These are phyloP conservation scores for Limnomonas spitsbergensis DNA, from an alignment of 139 green algal genomes.

Conservation along the genomic window DNA sequence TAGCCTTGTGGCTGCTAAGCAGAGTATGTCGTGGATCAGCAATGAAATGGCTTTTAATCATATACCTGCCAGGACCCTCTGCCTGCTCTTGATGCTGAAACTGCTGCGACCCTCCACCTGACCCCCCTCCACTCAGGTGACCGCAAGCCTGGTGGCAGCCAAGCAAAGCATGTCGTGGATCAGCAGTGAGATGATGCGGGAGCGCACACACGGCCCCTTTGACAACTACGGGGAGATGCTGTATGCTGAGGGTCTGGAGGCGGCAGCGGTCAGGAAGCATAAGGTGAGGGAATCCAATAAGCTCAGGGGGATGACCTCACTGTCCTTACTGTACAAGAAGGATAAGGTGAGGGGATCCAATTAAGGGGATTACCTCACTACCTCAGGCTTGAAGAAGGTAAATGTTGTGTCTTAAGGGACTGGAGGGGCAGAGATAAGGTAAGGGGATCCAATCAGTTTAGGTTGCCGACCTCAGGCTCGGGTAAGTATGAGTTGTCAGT, in stretches of 20 bases:
- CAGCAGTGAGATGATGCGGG: constrained; percentile 63
- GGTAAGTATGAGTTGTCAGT: no score
- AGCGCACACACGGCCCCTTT: constrained; percentile 54
- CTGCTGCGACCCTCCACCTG: neutral
- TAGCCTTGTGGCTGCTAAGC: no score
- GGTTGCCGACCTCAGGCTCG: no score
- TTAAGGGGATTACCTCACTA: no score
- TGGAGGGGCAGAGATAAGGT: no score
- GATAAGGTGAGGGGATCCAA: no score
- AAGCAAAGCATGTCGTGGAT: constrained; percentile 56
- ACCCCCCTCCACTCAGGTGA: neutral
- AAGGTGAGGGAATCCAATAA: constrained; percentile 33
- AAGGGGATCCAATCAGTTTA: no score
- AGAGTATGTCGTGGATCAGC: constrained; percentile 64
- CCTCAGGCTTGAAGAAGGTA: no score
- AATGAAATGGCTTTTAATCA: no score
- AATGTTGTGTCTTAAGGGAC: no score
- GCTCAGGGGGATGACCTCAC: neutral
- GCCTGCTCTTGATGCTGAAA: neutral
- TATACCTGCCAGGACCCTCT: no score
- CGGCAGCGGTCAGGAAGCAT: constrained; percentile 18
- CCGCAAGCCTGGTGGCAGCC: neutral
- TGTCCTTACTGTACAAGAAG: no score
- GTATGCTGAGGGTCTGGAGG: constrained; percentile 73
- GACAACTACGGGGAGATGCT: constrained; percentile 80